Evolutionary conservation across 129 eudicot species (phyloP).

Genomic region (Ambrosia trifida): DNA sequence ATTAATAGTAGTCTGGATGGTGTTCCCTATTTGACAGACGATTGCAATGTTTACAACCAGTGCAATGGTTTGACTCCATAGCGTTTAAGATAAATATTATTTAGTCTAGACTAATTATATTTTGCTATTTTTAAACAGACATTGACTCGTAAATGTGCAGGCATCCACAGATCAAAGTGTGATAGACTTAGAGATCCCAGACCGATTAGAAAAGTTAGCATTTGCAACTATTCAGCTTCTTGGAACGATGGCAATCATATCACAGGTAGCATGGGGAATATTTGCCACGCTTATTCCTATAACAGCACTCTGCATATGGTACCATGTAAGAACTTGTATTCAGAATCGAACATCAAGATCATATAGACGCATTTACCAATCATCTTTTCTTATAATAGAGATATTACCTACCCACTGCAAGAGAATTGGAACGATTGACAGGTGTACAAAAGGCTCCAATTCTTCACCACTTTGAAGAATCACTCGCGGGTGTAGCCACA

Average conservation of each 20-base stretch:
- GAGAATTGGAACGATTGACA: conserved; percentile 84
- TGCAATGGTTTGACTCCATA: too few species aligned
- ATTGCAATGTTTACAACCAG: too few species aligned
- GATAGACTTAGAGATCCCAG: conserved; percentile 78
- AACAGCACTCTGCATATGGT: conserved; percentile 84
- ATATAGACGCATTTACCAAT: neutral
- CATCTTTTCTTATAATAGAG: conserved; percentile 36
- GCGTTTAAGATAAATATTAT: neutral
- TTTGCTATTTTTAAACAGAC: neutral
- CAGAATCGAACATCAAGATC: neutral
- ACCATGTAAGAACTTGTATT: conserved; percentile 55
- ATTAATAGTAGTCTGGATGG: too few species aligned
- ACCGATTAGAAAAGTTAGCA: conserved; percentile 79
- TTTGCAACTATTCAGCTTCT: conserved; percentile 79
- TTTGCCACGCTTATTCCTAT: conserved; percentile 83
- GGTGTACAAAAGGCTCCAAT: conserved; percentile 87
- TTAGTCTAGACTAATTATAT: too few species aligned
- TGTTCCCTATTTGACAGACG: too few species aligned
- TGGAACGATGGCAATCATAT: conserved; percentile 91
- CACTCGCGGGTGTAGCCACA: conserved; percentile 91
- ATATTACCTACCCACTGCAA: conserved; percentile 94
- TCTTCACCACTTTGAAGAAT: conserved; percentile 95
- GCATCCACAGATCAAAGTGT: conserved; percentile 96
- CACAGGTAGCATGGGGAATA: conserved; percentile 97
- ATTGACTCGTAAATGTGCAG: conserved; percentile 34